Conservation (phyloP, 176 grass and related monocot genomes). For the Hordeum marinum region DNA sequence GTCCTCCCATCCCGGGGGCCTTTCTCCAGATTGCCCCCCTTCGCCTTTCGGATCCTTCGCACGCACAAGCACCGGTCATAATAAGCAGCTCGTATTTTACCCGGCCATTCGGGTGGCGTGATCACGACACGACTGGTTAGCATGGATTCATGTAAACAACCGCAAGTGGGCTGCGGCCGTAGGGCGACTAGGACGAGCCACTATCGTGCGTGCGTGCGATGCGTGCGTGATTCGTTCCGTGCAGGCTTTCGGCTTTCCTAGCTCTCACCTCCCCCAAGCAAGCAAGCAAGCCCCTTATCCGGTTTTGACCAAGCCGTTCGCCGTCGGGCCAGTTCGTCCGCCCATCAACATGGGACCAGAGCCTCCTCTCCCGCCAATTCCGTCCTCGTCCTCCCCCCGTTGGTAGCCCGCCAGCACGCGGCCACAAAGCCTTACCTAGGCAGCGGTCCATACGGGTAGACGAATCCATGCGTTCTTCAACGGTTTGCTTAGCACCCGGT, state of each 20-base stretch:
- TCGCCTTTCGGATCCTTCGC: background rate
- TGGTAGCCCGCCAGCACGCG: background rate
- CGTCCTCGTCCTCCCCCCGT: background rate
- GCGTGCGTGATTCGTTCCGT: constrained; percentile 25
- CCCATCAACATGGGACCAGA: background rate
- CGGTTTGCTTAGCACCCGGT: constrained; percentile 24
- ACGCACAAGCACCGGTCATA: background rate
- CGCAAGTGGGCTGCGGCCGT: background rate
- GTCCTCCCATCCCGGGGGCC: background rate
- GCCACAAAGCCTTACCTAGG: background rate
- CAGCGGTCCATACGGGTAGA: background rate
- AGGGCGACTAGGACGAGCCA: constrained; percentile 1
- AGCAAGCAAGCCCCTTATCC: background rate
- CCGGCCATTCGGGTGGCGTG: background rate
- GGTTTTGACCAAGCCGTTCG: constrained; percentile 33
- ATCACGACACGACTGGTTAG: background rate
- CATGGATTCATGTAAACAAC: background rate
- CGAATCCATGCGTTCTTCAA: constrained; percentile 22
- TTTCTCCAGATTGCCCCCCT: background rate
- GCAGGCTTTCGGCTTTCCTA: constrained; percentile 20
- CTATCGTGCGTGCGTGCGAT: background rate
- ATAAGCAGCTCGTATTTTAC: background rate
- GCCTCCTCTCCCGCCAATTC: constrained; percentile 14
- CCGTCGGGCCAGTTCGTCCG: constrained; percentile 10
- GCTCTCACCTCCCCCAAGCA: constrained; percentile 1